phyloP scores from a whole-genome alignment of 495 filamentous ascomycete species.

The Physcia stellaris region DNA sequence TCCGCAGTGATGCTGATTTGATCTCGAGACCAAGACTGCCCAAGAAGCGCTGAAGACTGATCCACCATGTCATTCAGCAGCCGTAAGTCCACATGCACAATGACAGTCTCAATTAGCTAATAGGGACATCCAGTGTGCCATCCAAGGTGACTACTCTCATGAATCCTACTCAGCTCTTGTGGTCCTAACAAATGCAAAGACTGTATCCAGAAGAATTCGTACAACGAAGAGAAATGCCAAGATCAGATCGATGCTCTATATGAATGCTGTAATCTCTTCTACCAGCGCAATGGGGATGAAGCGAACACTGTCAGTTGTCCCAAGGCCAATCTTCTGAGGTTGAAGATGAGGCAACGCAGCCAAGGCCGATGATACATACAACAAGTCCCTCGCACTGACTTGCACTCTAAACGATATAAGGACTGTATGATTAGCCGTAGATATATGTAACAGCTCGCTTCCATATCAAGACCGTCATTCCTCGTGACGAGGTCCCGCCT shows the following conservation, averaged over 20 bases:
- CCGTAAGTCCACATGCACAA: slow-evolving; percentile 66
- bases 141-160: too few relatives aligned
- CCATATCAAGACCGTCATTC: slow-evolving; percentile 40
- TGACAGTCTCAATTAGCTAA: too few relatives aligned
- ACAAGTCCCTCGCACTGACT: too few relatives aligned
- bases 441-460: slow-evolving; percentile 36
- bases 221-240: slow-evolving; percentile 74
- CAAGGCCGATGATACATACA: slow-evolving; percentile 28
- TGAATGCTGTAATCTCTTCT: slow-evolving; percentile 86
- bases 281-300: slow-evolving; percentile 62
- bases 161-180: too few relatives aligned
- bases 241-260: slow-evolving; percentile 80
- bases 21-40: too few relatives aligned
- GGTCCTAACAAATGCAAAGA: too few relatives aligned
- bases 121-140: slow-evolving; percentile 62
- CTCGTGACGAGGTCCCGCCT: slow-evolving; percentile 39
- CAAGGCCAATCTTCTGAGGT: slow-evolving; percentile 57
- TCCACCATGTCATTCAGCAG: slow-evolving; percentile 78
- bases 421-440: slow-evolving; percentile 11
- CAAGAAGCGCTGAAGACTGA: slow-evolving; percentile 61
- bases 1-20: too few relatives aligned
- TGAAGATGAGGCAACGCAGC: slow-evolving; percentile 79
- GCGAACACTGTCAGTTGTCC: slow-evolving; percentile 75
- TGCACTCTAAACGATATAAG: too few relatives aligned
- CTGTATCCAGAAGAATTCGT: slow-evolving; percentile 75